Evolutionary conservation across 352 stramenopile genomes (phyloP).

Genomic region (Globisporangium perplexum): DNA sequence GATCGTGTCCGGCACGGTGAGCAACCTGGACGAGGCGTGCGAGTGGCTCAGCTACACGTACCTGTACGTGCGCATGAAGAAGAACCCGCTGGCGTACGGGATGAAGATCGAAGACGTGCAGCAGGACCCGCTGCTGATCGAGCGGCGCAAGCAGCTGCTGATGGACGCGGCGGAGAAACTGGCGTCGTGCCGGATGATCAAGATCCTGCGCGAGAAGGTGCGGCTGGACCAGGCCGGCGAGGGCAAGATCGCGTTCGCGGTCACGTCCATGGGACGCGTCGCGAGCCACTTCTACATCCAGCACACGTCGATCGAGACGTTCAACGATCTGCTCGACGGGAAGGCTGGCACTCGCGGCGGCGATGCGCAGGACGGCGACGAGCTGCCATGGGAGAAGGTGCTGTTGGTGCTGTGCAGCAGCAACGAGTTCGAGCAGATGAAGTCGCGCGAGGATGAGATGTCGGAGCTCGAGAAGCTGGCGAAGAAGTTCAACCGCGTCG

Average conservation of each 20-base stretch:
- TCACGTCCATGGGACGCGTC: conserved; percentile 96
- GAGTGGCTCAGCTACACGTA: conserved; percentile 99
- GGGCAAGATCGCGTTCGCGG: conserved; percentile 76
- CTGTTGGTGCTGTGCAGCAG: conserved; percentile 70
- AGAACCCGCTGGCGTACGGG: conserved; percentile 98
- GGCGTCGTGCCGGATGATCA: conserved; percentile 77
- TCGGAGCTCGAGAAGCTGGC: conserved; percentile 92
- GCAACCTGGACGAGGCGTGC: conserved; percentile 94
- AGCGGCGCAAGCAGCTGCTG: conserved; percentile 56
- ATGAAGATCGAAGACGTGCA: conserved; percentile 92
- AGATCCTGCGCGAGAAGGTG: conserved; percentile 60
- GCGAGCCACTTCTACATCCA: conserved; percentile 99
- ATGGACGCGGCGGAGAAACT: conserved; percentile 76
- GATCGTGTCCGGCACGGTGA: conserved; percentile 98
- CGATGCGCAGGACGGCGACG: conserved; percentile 29
- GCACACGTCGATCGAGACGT: conserved; percentile 96
- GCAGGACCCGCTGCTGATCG: conserved; percentile 85
- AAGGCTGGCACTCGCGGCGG: conserved; percentile 10
- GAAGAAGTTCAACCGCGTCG: conserved; percentile 82
- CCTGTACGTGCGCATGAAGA: conserved; percentile 98
- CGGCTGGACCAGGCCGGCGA: conserved; percentile 24
- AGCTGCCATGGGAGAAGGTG: conserved; percentile 63
- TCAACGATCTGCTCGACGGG: conserved; percentile 92
- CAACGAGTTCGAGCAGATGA: conserved; percentile 96
- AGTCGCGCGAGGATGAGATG: conserved; percentile 94